phyloP scores from a whole-genome alignment of 106 monocot genomes.

The Chionographis japonica region DNA sequence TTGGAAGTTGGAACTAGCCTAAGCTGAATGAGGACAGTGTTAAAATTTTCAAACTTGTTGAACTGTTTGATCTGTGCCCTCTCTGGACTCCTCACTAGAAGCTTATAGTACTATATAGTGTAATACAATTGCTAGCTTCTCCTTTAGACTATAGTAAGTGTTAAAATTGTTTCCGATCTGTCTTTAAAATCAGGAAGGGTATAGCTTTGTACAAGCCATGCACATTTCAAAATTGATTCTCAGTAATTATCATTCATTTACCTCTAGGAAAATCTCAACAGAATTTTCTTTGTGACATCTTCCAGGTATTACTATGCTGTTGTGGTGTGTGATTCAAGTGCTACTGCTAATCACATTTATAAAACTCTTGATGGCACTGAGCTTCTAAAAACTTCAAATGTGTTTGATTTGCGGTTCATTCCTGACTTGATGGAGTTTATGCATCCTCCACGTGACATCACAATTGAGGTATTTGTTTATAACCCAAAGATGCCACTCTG shows the following conservation, averaged over 20 bases:
- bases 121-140: too few relatives aligned
- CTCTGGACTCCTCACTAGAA: too few relatives aligned
- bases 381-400: constrained; percentile 74
- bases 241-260: neutral
- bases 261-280: neutral
- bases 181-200: too few relatives aligned
- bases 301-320: constrained; percentile 92
- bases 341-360: constrained; percentile 84
- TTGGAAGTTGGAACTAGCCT: too few relatives aligned
- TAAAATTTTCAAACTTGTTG: too few relatives aligned
- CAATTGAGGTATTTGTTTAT: constrained; percentile 62
- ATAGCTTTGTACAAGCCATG: too few relatives aligned
- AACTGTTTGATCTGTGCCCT: neutral
- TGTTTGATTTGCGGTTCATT: constrained; percentile 87
- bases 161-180: too few relatives aligned
- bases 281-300: neutral
- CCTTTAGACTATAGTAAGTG: too few relatives aligned
- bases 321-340: constrained; percentile 81
- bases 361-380: constrained; percentile 77
- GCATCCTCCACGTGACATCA: constrained; percentile 58
- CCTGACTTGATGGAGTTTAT: constrained; percentile 83
- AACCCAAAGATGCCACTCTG: neutral
- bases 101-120: too few relatives aligned
- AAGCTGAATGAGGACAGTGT: too few relatives aligned
- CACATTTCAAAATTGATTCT: too few relatives aligned